Percentiles rank a stretch among this genome's conserved stretches.
Conservation (phyloP, 2,329 filamentous ascomycete genomes). For the Aureobasidium mangrovei region DNA sequence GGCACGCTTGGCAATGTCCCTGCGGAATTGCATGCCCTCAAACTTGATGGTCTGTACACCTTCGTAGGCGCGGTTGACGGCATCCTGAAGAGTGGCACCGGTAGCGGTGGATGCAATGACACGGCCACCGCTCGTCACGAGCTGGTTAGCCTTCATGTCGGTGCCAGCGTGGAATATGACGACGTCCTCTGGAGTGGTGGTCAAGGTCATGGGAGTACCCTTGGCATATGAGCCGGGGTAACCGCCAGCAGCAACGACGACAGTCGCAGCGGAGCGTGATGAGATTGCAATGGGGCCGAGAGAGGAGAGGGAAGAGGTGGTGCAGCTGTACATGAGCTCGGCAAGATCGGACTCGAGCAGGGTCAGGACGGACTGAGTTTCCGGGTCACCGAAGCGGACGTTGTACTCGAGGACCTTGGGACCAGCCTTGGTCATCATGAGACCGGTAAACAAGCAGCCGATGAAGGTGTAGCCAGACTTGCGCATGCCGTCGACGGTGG, state of each 20-base stretch:
- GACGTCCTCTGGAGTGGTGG: constrained; percentile 38
- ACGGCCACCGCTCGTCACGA: constrained; percentile 75
- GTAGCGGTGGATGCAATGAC: constrained; percentile 90
- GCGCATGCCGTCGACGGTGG: constrained; percentile 82
- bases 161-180: constrained; percentile 92
- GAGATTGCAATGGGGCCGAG: constrained; percentile 22
- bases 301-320: constrained; percentile 60
- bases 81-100: constrained; percentile 65
- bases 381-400: constrained; percentile 84
- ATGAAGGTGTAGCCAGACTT: constrained; percentile 63
- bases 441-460: constrained; percentile 76
- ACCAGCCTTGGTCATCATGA: constrained; percentile 80
- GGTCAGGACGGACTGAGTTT: constrained; percentile 78
- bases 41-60: constrained; percentile 75
- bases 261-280: constrained; percentile 67
- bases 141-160: constrained; percentile 49
- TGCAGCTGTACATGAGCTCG: constrained; percentile 79
- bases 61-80: constrained; percentile 79
- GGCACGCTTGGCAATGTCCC: constrained; percentile 58
- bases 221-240: constrained; percentile 84
- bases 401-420: constrained; percentile 88
- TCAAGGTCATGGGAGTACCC: constrained; percentile 54
- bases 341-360: constrained; percentile 80
- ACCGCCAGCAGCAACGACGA: constrained; percentile 86
- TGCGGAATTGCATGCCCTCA: constrained; percentile 82